Conservation (phyloP, 2,329 filamentous ascomycete species). For the Teratosphaeria zuluensis region DNA sequence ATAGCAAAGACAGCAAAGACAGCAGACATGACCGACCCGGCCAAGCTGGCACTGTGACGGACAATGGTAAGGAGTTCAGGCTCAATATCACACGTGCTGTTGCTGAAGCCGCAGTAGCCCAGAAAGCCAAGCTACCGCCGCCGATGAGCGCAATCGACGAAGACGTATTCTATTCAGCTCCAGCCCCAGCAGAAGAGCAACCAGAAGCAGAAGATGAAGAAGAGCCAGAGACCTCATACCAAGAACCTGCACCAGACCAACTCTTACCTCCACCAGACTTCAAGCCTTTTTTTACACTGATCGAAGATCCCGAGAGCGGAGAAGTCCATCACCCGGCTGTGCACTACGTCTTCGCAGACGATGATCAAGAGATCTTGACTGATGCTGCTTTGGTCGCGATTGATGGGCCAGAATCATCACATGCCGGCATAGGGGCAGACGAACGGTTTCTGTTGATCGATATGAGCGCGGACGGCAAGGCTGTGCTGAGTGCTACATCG, state of each 20-base stretch:
- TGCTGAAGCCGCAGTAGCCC: neutral
- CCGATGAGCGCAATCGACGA: neutral
- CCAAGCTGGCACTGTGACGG: neutral
- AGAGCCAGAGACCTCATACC: neutral
- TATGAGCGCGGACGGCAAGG: slow-evolving; percentile 35
- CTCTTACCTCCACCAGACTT: slow-evolving; percentile 42
- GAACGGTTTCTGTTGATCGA: slow-evolving; percentile 52
- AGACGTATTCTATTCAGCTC: neutral
- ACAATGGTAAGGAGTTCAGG: neutral
- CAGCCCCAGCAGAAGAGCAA: neutral
- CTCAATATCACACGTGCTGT: neutral
- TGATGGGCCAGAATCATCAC: slow-evolving; percentile 35
- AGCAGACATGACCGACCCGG: neutral
- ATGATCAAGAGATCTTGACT: slow-evolving; percentile 70
- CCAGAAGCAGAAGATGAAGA: neutral
- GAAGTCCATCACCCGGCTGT: slow-evolving; percentile 75
- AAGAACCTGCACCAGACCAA: slow-evolving; percentile 5
- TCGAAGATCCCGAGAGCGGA: slow-evolving; percentile 64
- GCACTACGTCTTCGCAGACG: slow-evolving; percentile 89
- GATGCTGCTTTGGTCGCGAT: slow-evolving; percentile 51
- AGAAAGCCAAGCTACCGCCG: neutral
- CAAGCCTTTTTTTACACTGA: slow-evolving; percentile 73
- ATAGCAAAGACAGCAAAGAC: neutral
- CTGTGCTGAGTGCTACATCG: slow-evolving; percentile 60
- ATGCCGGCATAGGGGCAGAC: slow-evolving; percentile 13